These are phyloP conservation scores for Aurinia saxatilis DNA, from an alignment of 345 rosid species.

Conservation along the genomic window DNA sequence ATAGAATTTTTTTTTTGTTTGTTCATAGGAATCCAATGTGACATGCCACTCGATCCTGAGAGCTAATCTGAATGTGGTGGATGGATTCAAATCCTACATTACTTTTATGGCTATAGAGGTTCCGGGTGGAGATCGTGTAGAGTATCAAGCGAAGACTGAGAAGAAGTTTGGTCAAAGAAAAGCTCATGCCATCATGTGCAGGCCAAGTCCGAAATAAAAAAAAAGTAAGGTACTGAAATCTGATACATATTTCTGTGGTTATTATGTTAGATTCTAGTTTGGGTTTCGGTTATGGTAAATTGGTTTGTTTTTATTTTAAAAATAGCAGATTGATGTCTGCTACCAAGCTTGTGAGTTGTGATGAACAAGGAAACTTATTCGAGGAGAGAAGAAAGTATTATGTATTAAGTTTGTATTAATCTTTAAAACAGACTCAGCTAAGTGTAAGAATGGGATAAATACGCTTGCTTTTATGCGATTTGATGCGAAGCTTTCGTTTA, in stretches of 20 bases:
- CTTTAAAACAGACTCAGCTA: too few species aligned
- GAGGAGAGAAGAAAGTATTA: too few species aligned
- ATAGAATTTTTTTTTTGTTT: neutral
- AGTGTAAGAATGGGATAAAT: too few species aligned
- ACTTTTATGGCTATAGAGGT: slow-evolving; percentile 18
- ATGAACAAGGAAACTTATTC: too few species aligned
- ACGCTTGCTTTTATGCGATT: too few species aligned
- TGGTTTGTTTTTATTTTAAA: neutral
- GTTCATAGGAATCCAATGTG: neutral
- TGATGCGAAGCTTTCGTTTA: too few species aligned
- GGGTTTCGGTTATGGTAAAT: too few species aligned
- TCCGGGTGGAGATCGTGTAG: neutral
- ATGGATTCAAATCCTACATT: neutral
- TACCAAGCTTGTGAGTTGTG: too few species aligned
- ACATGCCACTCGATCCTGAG: neutral
- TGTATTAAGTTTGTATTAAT: too few species aligned
- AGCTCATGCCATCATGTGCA: neutral
- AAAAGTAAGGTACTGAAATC: neutral
- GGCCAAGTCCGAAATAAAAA: slow-evolving; percentile 8
- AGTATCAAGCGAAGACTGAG: slow-evolving; percentile 18
- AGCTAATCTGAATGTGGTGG: neutral
- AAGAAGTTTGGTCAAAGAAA: neutral
- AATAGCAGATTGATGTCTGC: too few species aligned
- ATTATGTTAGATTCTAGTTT: neutral
- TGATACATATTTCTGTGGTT: neutral